Evolutionary conservation across 805 yeast genomes (phyloP).

Genomic region (Jamesozyma hellenica): DNA sequence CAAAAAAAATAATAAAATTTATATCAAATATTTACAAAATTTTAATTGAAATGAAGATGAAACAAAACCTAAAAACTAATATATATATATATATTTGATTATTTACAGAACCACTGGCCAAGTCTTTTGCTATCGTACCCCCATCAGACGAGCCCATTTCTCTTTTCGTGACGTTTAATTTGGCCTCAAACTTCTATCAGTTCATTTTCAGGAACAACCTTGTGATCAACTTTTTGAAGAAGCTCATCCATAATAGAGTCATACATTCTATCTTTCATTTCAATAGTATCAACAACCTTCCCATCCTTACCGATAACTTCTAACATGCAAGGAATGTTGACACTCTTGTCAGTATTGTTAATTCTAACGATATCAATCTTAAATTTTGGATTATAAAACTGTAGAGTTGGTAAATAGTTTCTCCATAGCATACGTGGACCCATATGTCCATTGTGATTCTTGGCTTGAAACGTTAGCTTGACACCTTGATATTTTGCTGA

Average conservation of each 20-base stretch:
- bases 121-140: too few species aligned
- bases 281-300: slow-evolving; percentile 30
- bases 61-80: too few species aligned
- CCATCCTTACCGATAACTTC: slow-evolving; percentile 17
- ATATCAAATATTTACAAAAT: too few species aligned
- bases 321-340: slow-evolving; percentile 23
- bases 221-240: slow-evolving; percentile 42
- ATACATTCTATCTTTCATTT: slow-evolving; percentile 42
- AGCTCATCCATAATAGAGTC: slow-evolving; percentile 49
- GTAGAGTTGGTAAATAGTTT: slow-evolving; percentile 60
- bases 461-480: slow-evolving; percentile 44
- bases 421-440: slow-evolving; percentile 74
- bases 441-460: slow-evolving; percentile 43
- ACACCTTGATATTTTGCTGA: slow-evolving; percentile 26
- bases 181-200: slow-evolving; percentile 20
- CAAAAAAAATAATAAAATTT: too few species aligned
- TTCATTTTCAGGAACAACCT: slow-evolving; percentile 37
- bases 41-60: too few species aligned
- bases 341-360: slow-evolving; percentile 22
- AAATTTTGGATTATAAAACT: slow-evolving; percentile 71
- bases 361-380: slow-evolving; percentile 53
- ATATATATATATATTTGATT: too few species aligned
- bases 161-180: not conserved
- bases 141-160: too few species aligned
- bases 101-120: too few species aligned